Evolutionary conservation across 768 basidiomycete genomes (phyloP), one percentile per base, ranked within the genome.

Genomic region (Psilocybe subaeruginosa): DNA sequence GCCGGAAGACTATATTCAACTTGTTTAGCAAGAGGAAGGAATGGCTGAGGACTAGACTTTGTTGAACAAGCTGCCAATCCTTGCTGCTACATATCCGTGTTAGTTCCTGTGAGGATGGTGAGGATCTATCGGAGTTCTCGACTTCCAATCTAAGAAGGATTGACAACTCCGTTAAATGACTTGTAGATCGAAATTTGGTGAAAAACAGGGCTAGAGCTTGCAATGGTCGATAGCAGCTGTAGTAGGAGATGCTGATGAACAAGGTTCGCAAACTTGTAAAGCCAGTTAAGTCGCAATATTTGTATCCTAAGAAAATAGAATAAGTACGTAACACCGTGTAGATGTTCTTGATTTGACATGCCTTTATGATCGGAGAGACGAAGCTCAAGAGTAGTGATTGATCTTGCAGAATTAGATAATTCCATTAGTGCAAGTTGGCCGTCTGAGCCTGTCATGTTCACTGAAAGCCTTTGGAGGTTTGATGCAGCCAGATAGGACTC

Each of bases 361-460:
- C 64, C 64, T 35, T 56, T 59, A 12, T 37, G 16, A 49, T 48
- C 58, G 33, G 49, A 49, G 3, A 65, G 41, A 29, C 64, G 64
- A 31, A 65, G 54, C 29, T 65, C 64, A 6, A 65, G 60, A 11
- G 49, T 56, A 3, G 59, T 58, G n/a, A 61, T 63, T 16, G 54
- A 46, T 12, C 9, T 35, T 9, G 50, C 35, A 58, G 31, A 54
- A 9, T 39, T 11, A 1, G 64, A 61, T 11, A 62, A 41, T 45
- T 47, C 59, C 37, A 14, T 30, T 29, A 65, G 33, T 23, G 60
- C 58, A 16, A 16, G 29, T 39, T 58, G 61, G 12, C 58, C 57
- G 39, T 61, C 61, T 8, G 54, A 29, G 30, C 64, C 60, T 2
- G 64, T 59, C 39, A 52, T 33, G 45, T 61, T 62, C 2, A 62